Percentiles rank a stretch among this genome's conserved stretches.
Conservation (phyloP, 257 asterid genomes). For the Ilex asprella region DNA sequence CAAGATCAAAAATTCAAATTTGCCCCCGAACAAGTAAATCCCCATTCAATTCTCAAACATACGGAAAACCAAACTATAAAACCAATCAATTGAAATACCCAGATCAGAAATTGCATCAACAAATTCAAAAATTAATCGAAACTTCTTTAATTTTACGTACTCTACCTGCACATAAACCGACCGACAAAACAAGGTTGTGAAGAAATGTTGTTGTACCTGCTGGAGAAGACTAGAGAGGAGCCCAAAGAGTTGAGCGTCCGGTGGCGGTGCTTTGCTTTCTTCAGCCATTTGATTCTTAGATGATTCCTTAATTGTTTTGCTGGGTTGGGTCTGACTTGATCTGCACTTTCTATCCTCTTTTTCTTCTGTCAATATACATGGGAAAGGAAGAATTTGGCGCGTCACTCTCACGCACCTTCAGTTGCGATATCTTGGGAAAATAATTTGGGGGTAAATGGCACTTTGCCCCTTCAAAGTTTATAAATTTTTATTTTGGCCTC, state of each 20-base stretch:
- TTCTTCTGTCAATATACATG: too few species aligned
- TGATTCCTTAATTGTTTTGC: not conserved
- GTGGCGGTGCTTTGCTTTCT: conserved; percentile 24
- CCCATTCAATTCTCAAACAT: not conserved
- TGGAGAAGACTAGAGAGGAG: conserved; percentile 73
- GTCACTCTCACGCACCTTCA: too few species aligned
- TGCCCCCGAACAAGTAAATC: not conserved
- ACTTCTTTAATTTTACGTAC: not conserved
- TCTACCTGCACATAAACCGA: not conserved
- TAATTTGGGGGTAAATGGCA: too few species aligned
- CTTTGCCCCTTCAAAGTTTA: too few species aligned
- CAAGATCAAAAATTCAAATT: not conserved
- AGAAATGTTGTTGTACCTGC: conserved; percentile 36
- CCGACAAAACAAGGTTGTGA: not conserved
- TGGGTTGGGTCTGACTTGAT: too few species aligned
- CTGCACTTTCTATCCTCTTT: too few species aligned
- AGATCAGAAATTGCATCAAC: not conserved
- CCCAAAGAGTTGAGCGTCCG: conserved; percentile 75
- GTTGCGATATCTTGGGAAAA: too few species aligned
- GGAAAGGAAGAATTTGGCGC: too few species aligned
- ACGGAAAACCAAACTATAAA: not conserved
- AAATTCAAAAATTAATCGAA: not conserved
- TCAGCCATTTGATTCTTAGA: conserved; percentile 31
- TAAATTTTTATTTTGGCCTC: too few species aligned
- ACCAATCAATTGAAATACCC: not conserved